phyloP scores from a whole-genome alignment of 306 rosid genomes.

The Delonix regia region DNA sequence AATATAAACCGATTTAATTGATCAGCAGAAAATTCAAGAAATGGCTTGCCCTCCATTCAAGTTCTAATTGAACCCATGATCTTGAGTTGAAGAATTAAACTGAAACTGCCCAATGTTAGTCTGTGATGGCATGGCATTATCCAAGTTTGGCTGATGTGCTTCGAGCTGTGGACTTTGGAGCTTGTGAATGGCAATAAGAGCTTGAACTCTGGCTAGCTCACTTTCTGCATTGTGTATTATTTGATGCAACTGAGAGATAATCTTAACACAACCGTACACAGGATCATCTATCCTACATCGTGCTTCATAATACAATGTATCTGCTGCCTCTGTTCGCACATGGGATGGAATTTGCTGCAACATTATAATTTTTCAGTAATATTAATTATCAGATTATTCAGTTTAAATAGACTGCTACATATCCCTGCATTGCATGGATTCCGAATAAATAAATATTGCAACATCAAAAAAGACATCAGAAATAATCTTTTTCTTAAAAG shows the following conservation, averaged over 20 bases:
- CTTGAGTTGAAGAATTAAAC: not conserved
- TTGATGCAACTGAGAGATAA: conserved; percentile 58
- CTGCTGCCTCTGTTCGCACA: conserved; percentile 55
- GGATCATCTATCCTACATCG: conserved; percentile 63
- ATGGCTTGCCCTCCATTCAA: not conserved
- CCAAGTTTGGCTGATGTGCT: conserved; percentile 23
- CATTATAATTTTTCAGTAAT: not conserved
- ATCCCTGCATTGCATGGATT: too few relatives aligned
- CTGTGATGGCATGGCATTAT: conserved; percentile 30
- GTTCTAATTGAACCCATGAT: not conserved
- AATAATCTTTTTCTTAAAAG: too few relatives aligned
- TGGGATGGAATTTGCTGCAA: conserved; percentile 57
- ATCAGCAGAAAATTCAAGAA: not conserved
- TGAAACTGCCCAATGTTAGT: conserved; percentile 30
- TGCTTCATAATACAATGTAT: conserved; percentile 64
- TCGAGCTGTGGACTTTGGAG: conserved; percentile 29
- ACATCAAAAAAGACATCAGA: too few relatives aligned
- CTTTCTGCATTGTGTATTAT: conserved; percentile 49
- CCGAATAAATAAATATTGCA: too few relatives aligned
- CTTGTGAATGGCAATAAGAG: conserved; percentile 49
- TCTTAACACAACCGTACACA: conserved; percentile 70
- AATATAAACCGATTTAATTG: not conserved
- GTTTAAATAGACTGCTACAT: not conserved
- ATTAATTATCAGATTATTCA: not conserved
- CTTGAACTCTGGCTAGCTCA: conserved; percentile 55